Base-by-base conservation (phyloP, 371 early-diverging fungal species). In the Zychaea mexicana region DNA sequence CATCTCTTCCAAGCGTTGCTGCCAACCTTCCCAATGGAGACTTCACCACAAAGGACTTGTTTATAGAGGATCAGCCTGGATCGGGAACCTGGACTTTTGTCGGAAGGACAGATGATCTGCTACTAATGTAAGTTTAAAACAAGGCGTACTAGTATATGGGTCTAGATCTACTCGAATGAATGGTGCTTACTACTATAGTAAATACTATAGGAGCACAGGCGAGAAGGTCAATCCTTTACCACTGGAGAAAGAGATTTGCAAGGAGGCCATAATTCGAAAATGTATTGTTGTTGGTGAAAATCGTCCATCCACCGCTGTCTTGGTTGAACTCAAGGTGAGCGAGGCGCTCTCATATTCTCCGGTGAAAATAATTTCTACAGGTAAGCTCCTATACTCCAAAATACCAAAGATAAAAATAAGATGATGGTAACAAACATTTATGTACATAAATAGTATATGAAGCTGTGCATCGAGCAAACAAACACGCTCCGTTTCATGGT, bases 141-240 rank as follows among this genome's bases (percentile, higher is more conserved):
- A n/a, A n/a, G n/a, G n/a, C n/a, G n/a, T n/a, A n/a, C n/a, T n/a
- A n/a, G 33, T 33, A 33, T 8, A 33, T 33, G 33, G 33, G 33
- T n/a, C n/a, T n/a, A n/a, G 33, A 33, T 33, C 12, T 33, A 33
- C 12, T 33, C 33, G 36, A 19, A 12, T 33, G 5, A 33, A 8
- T 33, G 5, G 5, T 33, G 12, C 33, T 33, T 5, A 8, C 12
- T 33, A 8, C 33, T 33, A 33, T 33, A 8, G 33, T 33, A 33
- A 33, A 33, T 33, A 33, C 5, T 8, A 33, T 19, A 70, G 73
- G 74, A 64, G 60, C 31, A 47, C 72, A 47, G 79, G 77, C 2
- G 74, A 79, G 62, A 79, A 79, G 62, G 69, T 72, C 0, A 72
- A 72, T 30, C 77, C 79, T 27, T 2, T 70, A 7, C 70, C 72